phyloP scores from a whole-genome alignment of 2,329 filamentous ascomycete species.

The Diplocarpon mali region DNA sequence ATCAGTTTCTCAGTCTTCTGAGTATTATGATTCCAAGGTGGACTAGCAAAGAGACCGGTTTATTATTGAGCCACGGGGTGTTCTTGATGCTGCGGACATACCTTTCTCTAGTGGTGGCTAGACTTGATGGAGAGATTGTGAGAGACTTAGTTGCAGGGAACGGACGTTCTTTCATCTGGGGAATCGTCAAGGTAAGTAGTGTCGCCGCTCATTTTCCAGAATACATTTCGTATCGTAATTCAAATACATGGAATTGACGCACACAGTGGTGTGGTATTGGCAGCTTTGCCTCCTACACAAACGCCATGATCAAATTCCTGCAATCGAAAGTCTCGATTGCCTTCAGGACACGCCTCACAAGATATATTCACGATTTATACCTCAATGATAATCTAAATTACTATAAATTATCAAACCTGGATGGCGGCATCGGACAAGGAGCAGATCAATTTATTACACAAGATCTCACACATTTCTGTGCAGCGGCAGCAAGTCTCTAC shows the following conservation, averaged over 20 bases:
- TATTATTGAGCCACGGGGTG: constrained; percentile 77
- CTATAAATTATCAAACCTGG: constrained; percentile 87
- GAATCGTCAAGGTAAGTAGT: constrained; percentile 59
- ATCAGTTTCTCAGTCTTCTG: constrained; percentile 90
- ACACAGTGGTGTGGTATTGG: constrained; percentile 80
- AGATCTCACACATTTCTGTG: constrained; percentile 90
- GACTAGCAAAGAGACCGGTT: constrained; percentile 88
- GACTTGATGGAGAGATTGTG: constrained; percentile 91
- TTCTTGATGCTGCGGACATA: constrained; percentile 92
- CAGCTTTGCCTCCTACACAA: constrained; percentile 89
- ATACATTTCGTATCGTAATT: no score
- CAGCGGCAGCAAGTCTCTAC: constrained; percentile 82
- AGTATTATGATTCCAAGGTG: constrained; percentile 97
- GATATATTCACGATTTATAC: constrained; percentile 96
- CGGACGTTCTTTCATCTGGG: constrained; percentile 77
- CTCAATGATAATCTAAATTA: constrained; percentile 92
- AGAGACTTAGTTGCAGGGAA: constrained; percentile 93
- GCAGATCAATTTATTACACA: constrained; percentile 97
- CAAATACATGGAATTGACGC: no score
- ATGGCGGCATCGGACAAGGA: constrained; percentile 83
- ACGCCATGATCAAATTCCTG: constrained; percentile 97
- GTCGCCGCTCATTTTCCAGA: no score
- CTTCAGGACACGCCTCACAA: constrained; percentile 85
- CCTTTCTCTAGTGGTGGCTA: constrained; percentile 81
- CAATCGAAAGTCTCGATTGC: constrained; percentile 98